Evolutionary conservation across 768 basidiomycete species (phyloP).

Genomic region (Pleurotus ostreatus): DNA sequence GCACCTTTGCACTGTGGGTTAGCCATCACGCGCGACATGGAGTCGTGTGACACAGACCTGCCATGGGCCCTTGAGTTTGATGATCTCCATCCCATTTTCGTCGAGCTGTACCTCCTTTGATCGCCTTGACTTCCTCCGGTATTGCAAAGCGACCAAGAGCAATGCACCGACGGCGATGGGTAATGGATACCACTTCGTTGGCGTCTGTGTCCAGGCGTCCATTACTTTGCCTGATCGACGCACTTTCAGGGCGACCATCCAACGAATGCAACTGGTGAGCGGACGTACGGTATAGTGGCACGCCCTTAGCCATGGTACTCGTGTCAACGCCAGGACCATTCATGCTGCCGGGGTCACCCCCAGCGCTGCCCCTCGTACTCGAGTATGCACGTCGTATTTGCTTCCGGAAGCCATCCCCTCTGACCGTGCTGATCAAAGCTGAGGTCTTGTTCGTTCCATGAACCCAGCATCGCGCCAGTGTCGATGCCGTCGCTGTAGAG

Average conservation of each 20-base stretch:
- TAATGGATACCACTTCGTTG: conserved; percentile 93
- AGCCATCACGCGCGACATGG: background rate
- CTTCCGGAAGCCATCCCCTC: conserved; percentile 24
- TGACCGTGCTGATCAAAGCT: conserved; percentile 41
- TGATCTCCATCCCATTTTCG: conserved; percentile 78
- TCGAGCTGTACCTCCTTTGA: conserved; percentile 71
- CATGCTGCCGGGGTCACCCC: conserved; percentile 18
- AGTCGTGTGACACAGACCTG: conserved; percentile 53
- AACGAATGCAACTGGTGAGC: background rate
- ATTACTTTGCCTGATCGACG: conserved; percentile 53
- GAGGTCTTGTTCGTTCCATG: conserved; percentile 51
- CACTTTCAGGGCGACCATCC: no score
- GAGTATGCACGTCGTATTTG: conserved; percentile 33
- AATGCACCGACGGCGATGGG: conserved; percentile 88
- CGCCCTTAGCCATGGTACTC: conserved; percentile 19
- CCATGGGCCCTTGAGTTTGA: conserved; percentile 87
- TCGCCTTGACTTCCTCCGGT: conserved; percentile 52
- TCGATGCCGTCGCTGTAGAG: conserved; percentile 41
- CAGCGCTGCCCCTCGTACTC: conserved; percentile 15
- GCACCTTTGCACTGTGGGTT: conserved; percentile 52
- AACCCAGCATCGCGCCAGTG: conserved; percentile 48
- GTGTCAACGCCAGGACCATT: conserved; percentile 15
- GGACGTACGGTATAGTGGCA: conserved; percentile 52
- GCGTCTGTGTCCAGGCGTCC: conserved; percentile 80
- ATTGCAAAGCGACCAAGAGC: conserved; percentile 78